Conservation (phyloP, 345 rosid species). For the Pistacia integerrima region DNA sequence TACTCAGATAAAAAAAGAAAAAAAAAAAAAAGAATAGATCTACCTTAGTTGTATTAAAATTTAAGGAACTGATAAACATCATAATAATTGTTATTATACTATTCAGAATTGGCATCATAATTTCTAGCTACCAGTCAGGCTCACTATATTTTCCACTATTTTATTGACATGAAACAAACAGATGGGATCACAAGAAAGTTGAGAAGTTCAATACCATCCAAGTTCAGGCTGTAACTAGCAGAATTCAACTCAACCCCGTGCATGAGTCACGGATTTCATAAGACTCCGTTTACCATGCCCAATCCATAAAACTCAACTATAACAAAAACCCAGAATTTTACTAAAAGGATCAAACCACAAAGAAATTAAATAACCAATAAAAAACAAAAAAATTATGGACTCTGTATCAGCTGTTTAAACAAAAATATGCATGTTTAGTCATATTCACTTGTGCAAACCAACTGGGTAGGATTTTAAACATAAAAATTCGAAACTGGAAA, state of each 20-base stretch:
- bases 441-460: neutral
- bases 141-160: constrained; percentile 9
- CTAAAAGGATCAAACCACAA: neutral
- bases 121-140: constrained; percentile 16
- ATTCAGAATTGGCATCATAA: neutral
- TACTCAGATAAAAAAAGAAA: constrained; percentile 15
- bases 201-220: constrained; percentile 37
- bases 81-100: neutral
- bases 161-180: constrained; percentile 26
- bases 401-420: neutral
- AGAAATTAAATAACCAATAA: neutral
- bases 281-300: constrained; percentile 35
- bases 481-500: neutral
- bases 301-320: constrained; percentile 17
- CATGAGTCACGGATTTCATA: constrained; percentile 56
- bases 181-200: constrained; percentile 66
- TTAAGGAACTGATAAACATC: neutral
- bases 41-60: neutral
- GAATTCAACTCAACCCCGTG: constrained; percentile 51
- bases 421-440: neutral
- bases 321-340: constrained; percentile 19
- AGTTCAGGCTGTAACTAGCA: constrained; percentile 33
- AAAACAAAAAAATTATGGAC: neutral
- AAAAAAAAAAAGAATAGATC: constrained; percentile 14
- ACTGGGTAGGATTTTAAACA: neutral